These are phyloP conservation scores for Alternaria sp. DNA, from an alignment of 2,329 filamentous ascomycete genomes.

Conservation along the genomic window DNA sequence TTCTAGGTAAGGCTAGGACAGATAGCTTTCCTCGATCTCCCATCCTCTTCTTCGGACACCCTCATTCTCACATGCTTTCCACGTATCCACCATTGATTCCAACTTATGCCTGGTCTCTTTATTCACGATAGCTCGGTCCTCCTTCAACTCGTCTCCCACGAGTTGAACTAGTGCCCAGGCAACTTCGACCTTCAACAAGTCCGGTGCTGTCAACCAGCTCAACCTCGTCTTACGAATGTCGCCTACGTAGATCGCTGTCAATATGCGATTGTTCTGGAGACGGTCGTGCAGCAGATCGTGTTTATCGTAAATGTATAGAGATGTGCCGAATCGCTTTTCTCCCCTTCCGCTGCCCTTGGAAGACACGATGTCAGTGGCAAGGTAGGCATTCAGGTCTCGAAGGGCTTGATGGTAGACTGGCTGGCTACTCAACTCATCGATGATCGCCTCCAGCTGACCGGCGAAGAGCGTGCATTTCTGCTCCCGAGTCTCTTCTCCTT, in stretches of 20 bases:
- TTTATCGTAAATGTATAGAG: background rate
- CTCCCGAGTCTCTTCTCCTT: slow-evolving; percentile 4
- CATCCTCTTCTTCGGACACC: slow-evolving; percentile 29
- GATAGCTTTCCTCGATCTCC: background rate
- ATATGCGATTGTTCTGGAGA: slow-evolving; percentile 17
- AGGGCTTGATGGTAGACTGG: slow-evolving; percentile 26
- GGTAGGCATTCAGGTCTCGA: slow-evolving; percentile 5
- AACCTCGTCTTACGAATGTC: slow-evolving; percentile 28
- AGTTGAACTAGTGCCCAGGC: slow-evolving; percentile 22
- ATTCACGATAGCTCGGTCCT: background rate
- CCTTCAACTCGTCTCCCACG: background rate
- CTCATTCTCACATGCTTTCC: slow-evolving; percentile 32
- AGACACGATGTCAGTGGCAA: background rate
- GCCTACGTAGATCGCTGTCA: slow-evolving; percentile 27
- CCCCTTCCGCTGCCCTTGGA: background rate
- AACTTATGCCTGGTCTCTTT: slow-evolving; percentile 12
- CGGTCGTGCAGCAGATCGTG: slow-evolving; percentile 5
- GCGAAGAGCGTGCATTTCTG: slow-evolving; percentile 26
- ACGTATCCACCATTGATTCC: slow-evolving; percentile 16
- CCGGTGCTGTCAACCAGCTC: slow-evolving; percentile 28
- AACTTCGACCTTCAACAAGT: slow-evolving; percentile 34
- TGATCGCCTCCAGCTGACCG: slow-evolving; percentile 12
- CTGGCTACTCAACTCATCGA: slow-evolving; percentile 19
- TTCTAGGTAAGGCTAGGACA: background rate
- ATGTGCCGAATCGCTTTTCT: background rate